Percentiles rank a stretch among this genome's conserved stretches.
phyloP scores from a whole-genome alignment of 2,329 filamentous ascomycete genomes.

The Ophiostoma populinum region DNA sequence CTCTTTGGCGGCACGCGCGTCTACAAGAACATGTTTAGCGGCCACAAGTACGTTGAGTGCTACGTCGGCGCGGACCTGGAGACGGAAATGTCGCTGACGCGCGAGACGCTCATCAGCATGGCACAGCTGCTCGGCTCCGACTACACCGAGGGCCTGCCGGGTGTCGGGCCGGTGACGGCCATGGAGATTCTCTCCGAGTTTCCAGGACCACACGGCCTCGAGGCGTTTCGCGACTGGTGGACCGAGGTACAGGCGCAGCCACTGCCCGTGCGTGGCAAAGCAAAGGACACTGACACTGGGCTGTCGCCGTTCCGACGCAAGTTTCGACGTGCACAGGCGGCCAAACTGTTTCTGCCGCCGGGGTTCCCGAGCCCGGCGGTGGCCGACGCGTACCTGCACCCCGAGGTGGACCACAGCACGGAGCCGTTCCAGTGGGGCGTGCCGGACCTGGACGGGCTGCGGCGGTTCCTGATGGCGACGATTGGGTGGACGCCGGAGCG shows the following conservation, averaged over 20 bases:
- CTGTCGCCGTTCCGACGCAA: constrained; percentile 59
- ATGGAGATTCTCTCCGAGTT: constrained; percentile 92
- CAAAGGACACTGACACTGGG: constrained; percentile 39
- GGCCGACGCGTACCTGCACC: constrained; percentile 65
- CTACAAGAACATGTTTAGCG: constrained; percentile 99
- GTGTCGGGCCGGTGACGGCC: constrained; percentile 85
- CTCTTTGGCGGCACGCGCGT: constrained; percentile 90
- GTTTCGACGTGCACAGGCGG: constrained; percentile 61
- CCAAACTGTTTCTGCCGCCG: constrained; percentile 72
- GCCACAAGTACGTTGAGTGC: constrained; percentile 94
- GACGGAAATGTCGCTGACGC: constrained; percentile 71
- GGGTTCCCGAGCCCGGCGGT: constrained; percentile 67
- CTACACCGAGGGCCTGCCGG: constrained; percentile 83
- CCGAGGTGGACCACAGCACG: constrained; percentile 65
- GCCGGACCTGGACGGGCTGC: constrained; percentile 72
- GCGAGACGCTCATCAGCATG: constrained; percentile 74
- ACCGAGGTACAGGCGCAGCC: constrained; percentile 47
- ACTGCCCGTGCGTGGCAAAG: constrained; percentile 30
- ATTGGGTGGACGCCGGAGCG: constrained; percentile 86
- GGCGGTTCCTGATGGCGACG: constrained; percentile 74
- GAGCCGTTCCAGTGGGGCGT: constrained; percentile 90
- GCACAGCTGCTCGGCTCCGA: constrained; percentile 86
- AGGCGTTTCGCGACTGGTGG: constrained; percentile 83
- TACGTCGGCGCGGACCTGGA: constrained; percentile 74
- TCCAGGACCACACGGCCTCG: constrained; percentile 38